phyloP scores from a whole-genome alignment of 139 green algal genomes.

The Closterium sp. region DNA sequence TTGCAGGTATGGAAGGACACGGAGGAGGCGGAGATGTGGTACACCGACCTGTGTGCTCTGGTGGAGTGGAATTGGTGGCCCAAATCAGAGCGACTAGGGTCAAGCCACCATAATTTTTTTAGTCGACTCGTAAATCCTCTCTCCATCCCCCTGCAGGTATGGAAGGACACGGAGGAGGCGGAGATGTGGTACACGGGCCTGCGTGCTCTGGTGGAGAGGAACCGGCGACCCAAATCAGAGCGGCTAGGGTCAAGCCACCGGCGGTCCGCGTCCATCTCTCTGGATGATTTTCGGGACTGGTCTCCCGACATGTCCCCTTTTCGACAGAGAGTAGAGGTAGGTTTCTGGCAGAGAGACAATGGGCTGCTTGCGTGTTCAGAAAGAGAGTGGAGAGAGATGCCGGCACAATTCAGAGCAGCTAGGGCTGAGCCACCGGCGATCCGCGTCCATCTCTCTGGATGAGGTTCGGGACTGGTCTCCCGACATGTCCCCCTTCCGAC shows the following conservation, averaged over 20 bases:
- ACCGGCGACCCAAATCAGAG: background rate
- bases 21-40: background rate
- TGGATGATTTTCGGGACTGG: background rate
- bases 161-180: background rate
- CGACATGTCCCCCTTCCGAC: background rate
- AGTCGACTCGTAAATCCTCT: too few species aligned
- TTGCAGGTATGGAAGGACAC: background rate
- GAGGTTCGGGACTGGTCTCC: too few species aligned
- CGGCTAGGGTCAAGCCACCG: background rate
- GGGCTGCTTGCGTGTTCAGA: background rate
- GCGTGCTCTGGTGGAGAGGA: background rate
- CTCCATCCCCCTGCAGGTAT: background rate
- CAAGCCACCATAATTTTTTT: too few species aligned
- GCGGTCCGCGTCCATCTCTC: background rate
- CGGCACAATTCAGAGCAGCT: too few species aligned
- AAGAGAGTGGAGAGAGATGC: background rate
- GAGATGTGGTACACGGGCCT: background rate
- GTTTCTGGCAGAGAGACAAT: background rate
- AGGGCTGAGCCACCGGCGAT: too few species aligned
- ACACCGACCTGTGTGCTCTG: background rate
- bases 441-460: too few species aligned
- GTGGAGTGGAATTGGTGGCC: background rate
- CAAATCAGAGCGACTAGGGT: too few species aligned
- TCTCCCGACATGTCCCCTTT: background rate
- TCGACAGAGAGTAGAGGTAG: background rate